Conservation (phyloP, 768 basidiomycete species). For the Tubosaeta sp. region DNA sequence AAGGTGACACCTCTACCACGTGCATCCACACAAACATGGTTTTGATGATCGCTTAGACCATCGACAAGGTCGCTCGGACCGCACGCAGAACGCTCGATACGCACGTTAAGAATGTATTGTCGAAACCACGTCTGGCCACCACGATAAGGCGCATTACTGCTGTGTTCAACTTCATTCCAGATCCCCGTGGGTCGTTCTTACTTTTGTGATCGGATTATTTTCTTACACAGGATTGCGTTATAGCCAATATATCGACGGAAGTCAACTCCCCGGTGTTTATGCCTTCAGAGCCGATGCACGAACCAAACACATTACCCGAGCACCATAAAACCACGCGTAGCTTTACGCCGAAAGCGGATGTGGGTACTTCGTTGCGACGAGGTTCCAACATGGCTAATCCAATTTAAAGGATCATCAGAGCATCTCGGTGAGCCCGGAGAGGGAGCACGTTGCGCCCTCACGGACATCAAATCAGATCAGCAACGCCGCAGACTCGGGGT, state of each 20-base stretch:
- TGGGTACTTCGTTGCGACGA: conserved; percentile 13
- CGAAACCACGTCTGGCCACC: conserved; percentile 64
- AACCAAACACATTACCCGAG: conserved; percentile 9
- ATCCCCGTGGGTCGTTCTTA: conserved; percentile 52
- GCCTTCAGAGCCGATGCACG: conserved; percentile 14
- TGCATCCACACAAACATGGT: neutral
- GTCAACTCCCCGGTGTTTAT: conserved; percentile 44
- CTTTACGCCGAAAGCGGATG: conserved; percentile 13
- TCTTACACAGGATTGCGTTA: conserved; percentile 13
- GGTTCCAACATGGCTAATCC: conserved; percentile 7
- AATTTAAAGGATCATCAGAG: conserved; percentile 14
- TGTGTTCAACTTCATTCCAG: conserved; percentile 60
- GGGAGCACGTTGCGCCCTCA: conserved; percentile 1
- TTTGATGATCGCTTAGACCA: conserved; percentile 40
- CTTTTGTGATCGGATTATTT: conserved; percentile 2
- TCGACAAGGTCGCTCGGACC: conserved; percentile 67
- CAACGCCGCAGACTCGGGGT: conserved; percentile 16
- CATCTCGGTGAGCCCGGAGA: conserved; percentile 1
- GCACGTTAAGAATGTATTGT: conserved; percentile 67
- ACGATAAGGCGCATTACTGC: conserved; percentile 68
- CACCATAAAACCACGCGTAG: conserved; percentile 3
- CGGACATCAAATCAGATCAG: conserved; percentile 10
- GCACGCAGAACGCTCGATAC: conserved; percentile 66
- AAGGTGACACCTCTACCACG: conserved; percentile 41
- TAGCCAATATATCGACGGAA: conserved; percentile 51